Conservation (phyloP, 352 stramenopile species). For the Phytopythium mirpurense region DNA sequence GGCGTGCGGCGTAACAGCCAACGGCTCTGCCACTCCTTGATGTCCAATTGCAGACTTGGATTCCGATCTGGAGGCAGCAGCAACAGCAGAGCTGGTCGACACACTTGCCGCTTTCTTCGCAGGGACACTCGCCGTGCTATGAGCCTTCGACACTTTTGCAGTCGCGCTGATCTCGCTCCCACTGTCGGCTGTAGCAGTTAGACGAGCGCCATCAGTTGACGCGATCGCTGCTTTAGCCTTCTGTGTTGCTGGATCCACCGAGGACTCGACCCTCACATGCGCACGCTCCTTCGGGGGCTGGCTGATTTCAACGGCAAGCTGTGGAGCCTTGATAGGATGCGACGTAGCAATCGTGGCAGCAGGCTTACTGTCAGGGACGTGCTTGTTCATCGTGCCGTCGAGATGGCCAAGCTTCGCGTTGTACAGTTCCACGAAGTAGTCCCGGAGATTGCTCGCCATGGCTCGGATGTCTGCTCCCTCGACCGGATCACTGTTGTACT, state of each 20-base stretch:
- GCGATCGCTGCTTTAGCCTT: not conserved
- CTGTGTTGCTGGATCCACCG: not conserved
- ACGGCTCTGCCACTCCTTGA: not conserved
- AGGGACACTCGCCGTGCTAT: not conserved
- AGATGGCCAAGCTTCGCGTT: slow-evolving; percentile 51
- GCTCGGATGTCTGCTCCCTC: slow-evolving; percentile 84
- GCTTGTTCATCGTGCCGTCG: slow-evolving; percentile 21
- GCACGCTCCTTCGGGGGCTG: slow-evolving; percentile 10
- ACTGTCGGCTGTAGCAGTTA: not conserved
- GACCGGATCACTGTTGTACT: slow-evolving; percentile 86
- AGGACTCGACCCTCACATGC: slow-evolving; percentile 6
- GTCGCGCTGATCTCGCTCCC: slow-evolving; percentile 6
- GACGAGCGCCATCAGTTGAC: not conserved
- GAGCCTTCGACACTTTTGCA: not conserved
- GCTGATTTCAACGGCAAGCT: slow-evolving; percentile 6
- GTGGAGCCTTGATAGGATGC: slow-evolving; percentile 12
- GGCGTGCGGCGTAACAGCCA: not conserved
- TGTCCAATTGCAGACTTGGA: not conserved
- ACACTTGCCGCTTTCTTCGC: not conserved
- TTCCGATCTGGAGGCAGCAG: not conserved
- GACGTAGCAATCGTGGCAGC: slow-evolving; percentile 1
- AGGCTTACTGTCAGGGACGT: slow-evolving; percentile 10
- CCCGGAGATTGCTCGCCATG: slow-evolving; percentile 75
- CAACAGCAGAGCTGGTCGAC: slow-evolving; percentile 8
- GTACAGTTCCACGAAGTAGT: slow-evolving; percentile 78